Base-by-base conservation (phyloP, 2,329 filamentous ascomycete species). In the Penicillium sp. region DNA sequence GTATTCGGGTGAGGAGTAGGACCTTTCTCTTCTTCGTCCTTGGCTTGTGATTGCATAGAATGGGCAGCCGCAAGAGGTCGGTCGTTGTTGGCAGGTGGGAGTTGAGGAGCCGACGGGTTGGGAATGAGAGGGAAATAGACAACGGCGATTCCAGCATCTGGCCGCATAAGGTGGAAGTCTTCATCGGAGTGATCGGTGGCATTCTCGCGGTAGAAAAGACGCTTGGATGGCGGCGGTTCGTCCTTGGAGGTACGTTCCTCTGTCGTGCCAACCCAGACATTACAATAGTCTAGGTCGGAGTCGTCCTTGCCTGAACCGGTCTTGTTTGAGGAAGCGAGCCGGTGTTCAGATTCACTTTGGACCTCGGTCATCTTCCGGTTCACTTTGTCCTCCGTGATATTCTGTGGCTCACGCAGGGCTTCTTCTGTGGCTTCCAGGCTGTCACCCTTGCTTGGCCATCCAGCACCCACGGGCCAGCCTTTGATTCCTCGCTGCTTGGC, bases 391-490 rank as follows among this genome's bases (percentile, higher is more conserved):
- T 83, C 71, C 0, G 84, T 84, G 3, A 81, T 79, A 5, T 85
- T 85, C 71, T 91, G 82, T 2, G 92, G 88, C 55, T 85, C 78
- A 11, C 88, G 85, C 3, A 97, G 81, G 60, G 92, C 83, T 46
- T 85, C 73, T 31, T 83, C 81, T 1, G 88, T 83, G 58, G 89
- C 80, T 55, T 86, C 78, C 0, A 85, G 74, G 0, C 85, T 78
- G 51, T 87, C 84, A 3, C 78, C 80, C 7, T 75, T 69, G 56
- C 86, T 87, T 1, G 93, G 93, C 95, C 95, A 99, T 19, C 95
- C 95, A n/a, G 92, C 88, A 6, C 93, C 93, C 7, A 97, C 77
- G 0, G 95, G 95, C 95, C 95, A 99, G 5, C 93, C 93, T 72
- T 92, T 93, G 71, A 99, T 88, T 8, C 90, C 91, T 44, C 93